Conservation (phyloP, 805 yeast species). For the Kuraishia floccosa region DNA sequence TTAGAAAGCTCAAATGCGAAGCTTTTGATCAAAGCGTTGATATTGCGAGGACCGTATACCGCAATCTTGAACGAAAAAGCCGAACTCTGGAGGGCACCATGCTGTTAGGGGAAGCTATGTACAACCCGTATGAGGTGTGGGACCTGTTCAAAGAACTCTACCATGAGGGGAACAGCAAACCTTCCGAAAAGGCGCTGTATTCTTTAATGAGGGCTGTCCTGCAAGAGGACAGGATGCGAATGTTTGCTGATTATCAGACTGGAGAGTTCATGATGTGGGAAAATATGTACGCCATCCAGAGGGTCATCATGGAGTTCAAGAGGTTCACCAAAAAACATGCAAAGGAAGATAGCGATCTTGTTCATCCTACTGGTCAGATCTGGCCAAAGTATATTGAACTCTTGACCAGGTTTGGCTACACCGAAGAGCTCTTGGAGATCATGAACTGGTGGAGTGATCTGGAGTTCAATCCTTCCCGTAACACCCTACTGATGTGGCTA, state of each 20-base stretch:
- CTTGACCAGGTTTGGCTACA: conserved; percentile 33
- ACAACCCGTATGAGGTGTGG: conserved; percentile 18
- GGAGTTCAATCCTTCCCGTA: conserved; percentile 29
- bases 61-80: too few relatives aligned
- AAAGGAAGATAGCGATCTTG: conserved; percentile 16
- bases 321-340: conserved; percentile 21
- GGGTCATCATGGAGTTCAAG: conserved; percentile 48
- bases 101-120: conserved; percentile 16
- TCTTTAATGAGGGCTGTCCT: conserved; percentile 41
- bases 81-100: too few relatives aligned
- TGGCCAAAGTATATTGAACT: conserved; percentile 44
- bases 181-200: conserved; percentile 19
- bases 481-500: too few relatives aligned
- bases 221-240: conserved; percentile 4
- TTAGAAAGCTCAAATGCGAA: too few relatives aligned
- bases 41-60: too few relatives aligned
- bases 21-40: too few relatives aligned
- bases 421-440: conserved; percentile 35
- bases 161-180: conserved; percentile 9
- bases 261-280: conserved; percentile 35
- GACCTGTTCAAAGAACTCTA: conserved; percentile 12
- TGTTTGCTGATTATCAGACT: conserved; percentile 11
- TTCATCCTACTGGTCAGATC: conserved; percentile 33
- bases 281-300: conserved; percentile 40
- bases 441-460: conserved; percentile 45